Evolutionary conservation across 139 green algal genomes (phyloP).

Genomic region (Chlamydomonas asymmetrica): DNA sequence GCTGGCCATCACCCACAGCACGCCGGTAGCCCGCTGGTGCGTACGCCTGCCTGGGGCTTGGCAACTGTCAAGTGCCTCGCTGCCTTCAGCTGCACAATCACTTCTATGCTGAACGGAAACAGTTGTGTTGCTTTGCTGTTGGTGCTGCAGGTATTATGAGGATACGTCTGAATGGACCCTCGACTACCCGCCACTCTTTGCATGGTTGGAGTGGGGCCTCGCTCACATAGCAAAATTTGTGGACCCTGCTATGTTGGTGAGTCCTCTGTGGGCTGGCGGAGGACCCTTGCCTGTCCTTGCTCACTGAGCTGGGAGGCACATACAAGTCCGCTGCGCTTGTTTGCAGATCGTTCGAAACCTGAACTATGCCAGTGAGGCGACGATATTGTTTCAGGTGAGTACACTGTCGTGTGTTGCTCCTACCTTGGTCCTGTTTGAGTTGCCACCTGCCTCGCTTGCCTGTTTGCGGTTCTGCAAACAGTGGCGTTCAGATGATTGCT

Average conservation of each 20-base stretch:
- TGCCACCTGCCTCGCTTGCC: no score
- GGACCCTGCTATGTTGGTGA: constrained; percentile 82
- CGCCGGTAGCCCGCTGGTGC: constrained; percentile 75
- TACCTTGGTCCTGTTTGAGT: neutral
- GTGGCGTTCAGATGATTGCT: neutral
- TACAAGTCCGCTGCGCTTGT: no score
- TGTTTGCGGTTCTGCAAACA: no score
- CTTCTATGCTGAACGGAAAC: no score
- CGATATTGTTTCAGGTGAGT: constrained; percentile 76
- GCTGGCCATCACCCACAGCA: constrained; percentile 86
- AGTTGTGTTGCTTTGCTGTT: no score
- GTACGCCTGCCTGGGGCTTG: no score
- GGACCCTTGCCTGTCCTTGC: neutral
- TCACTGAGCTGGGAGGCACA: neutral
- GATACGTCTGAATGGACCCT: constrained; percentile 92
- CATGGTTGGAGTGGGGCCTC: constrained; percentile 88
- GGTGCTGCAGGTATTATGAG: constrained; percentile 77
- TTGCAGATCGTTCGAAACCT: constrained; percentile 57
- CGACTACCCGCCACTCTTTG: constrained; percentile 97
- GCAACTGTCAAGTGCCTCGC: no score
- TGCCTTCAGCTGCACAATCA: no score
- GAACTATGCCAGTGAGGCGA: constrained; percentile 67
- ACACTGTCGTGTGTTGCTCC: neutral
- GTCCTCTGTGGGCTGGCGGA: neutral
- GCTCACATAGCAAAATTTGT: constrained; percentile 58